Conservation (phyloP, 2,329 filamentous ascomycete genomes). For the Hirsutella rhossiliensis region DNA sequence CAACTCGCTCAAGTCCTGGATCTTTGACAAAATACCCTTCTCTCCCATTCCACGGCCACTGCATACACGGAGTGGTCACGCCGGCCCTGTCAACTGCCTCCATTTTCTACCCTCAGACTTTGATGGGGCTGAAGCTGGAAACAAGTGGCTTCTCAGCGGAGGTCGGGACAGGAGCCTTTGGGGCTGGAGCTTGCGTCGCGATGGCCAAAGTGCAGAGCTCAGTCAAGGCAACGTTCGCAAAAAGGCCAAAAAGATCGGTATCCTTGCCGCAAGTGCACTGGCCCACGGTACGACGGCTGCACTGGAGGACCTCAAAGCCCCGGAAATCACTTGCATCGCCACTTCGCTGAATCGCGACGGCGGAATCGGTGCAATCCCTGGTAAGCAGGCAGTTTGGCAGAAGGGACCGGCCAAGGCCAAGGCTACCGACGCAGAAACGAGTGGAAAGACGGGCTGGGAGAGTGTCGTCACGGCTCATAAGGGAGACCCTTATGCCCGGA, state of each 20-base stretch:
- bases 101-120: conserved; percentile 80
- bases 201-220: conserved; percentile 86
- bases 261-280: conserved; percentile 45
- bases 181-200: conserved; percentile 90
- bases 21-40: conserved; percentile 87
- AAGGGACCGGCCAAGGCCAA: conserved; percentile 56
- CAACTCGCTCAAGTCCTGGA: conserved; percentile 92
- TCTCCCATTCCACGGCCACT: conserved; percentile 75
- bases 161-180: conserved; percentile 85
- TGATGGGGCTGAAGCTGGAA: conserved; percentile 75
- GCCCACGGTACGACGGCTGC: conserved; percentile 49
- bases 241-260: conserved; percentile 79
- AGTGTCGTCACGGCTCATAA: conserved; percentile 90
- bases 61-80: conserved; percentile 79
- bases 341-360: conserved; percentile 90
- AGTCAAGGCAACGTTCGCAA: conserved; percentile 83
- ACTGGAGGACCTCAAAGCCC: conserved; percentile 71
- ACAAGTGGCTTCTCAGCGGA: conserved; percentile 89
- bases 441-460: conserved; percentile 85
- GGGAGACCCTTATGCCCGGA: conserved; percentile 72
- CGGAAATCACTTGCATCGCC: conserved; percentile 83
- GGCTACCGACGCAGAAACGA: conserved; percentile 55
- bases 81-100: conserved; percentile 70
- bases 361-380: conserved; percentile 75
- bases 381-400: conserved; percentile 72